These are phyloP conservation scores for Adansonia digitata DNA, from an alignment of 345 rosid genomes.

Conservation along the genomic window DNA sequence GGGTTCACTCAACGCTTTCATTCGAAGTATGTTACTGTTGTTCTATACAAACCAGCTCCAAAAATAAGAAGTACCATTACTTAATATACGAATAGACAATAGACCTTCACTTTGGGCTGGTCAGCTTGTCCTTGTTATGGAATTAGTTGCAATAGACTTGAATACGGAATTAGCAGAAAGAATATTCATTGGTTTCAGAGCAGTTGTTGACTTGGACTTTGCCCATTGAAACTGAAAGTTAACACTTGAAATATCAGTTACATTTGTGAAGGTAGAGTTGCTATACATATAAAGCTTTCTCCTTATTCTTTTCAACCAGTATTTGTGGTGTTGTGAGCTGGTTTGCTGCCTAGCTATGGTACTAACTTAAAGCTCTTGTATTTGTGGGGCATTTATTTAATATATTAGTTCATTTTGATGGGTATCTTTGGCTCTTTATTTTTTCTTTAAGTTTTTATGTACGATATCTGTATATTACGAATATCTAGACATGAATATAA, in stretches of 20 bases:
- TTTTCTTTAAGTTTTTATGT: no score
- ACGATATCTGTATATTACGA: no score
- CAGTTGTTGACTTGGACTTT: slow-evolving; percentile 8
- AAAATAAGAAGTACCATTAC: slow-evolving; percentile 54
- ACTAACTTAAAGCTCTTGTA: background rate
- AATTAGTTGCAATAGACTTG: slow-evolving; percentile 14
- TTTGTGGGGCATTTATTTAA: background rate
- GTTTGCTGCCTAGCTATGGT: background rate
- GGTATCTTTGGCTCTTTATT: no score
- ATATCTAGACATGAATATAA: no score
- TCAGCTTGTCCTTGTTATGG: slow-evolving; percentile 21
- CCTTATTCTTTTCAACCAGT: background rate
- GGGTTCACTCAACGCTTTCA: slow-evolving; percentile 91
- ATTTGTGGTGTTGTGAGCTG: background rate
- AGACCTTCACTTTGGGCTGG: slow-evolving; percentile 2
- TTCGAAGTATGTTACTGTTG: slow-evolving; percentile 84
- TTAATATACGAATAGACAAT: slow-evolving; percentile 25
- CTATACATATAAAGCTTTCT: slow-evolving; percentile 6
- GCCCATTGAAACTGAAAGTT: slow-evolving; percentile 11
- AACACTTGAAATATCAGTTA: slow-evolving; percentile 2
- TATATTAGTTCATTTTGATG: background rate
- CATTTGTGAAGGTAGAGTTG: slow-evolving; percentile 10
- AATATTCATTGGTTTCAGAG: slow-evolving; percentile 19
- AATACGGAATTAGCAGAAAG: slow-evolving; percentile 17
- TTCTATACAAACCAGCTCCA: slow-evolving; percentile 85